Conservation (phyloP, 2,329 filamentous ascomycete species). For the Aspergillus fischeri region DNA sequence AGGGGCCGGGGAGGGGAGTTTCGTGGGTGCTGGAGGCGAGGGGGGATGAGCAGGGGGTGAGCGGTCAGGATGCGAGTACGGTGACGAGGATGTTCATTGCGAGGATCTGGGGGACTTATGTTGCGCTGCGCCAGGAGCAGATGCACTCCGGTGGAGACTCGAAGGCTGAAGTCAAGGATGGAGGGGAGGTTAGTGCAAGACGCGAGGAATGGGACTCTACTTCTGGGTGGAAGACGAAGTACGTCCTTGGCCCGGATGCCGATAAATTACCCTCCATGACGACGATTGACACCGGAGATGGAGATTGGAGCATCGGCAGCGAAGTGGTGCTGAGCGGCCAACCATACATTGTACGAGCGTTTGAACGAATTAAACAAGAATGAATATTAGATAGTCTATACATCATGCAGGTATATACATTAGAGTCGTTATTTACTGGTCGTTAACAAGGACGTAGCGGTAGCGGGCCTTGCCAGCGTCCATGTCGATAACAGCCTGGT, state of each 20-base stretch:
- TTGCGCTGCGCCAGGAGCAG: constrained; percentile 27
- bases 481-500: constrained; percentile 42
- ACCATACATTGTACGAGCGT: constrained; percentile 24
- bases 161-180: constrained; percentile 17
- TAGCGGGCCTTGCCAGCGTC: constrained; percentile 40
- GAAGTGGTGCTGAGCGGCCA: constrained; percentile 15
- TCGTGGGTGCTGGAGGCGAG: constrained; percentile 31
- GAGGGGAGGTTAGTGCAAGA: constrained; percentile 24
- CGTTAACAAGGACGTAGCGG: constrained; percentile 42
- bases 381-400: constrained; percentile 5
- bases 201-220: constrained; percentile 23
- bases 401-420: constrained; percentile 8
- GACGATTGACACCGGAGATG: constrained; percentile 10
- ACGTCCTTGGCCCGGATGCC: constrained; percentile 1
- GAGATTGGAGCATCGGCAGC: constrained; percentile 18
- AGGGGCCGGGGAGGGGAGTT: constrained; percentile 17
- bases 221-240: constrained; percentile 4
- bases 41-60: constrained; percentile 6
- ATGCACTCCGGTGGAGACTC: constrained; percentile 8
- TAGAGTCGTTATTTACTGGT: constrained; percentile 15
- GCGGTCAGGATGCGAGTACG: constrained; percentile 9
- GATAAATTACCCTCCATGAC: constrained; percentile 19
- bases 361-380: constrained; percentile 17
- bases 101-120: constrained; percentile 27
- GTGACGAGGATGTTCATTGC: constrained; percentile 28